Percentiles rank a stretch among this genome's conserved stretches.
These are phyloP conservation scores for Limtongia smithiae DNA, from an alignment of 805 yeast species.

Conservation along the genomic window DNA sequence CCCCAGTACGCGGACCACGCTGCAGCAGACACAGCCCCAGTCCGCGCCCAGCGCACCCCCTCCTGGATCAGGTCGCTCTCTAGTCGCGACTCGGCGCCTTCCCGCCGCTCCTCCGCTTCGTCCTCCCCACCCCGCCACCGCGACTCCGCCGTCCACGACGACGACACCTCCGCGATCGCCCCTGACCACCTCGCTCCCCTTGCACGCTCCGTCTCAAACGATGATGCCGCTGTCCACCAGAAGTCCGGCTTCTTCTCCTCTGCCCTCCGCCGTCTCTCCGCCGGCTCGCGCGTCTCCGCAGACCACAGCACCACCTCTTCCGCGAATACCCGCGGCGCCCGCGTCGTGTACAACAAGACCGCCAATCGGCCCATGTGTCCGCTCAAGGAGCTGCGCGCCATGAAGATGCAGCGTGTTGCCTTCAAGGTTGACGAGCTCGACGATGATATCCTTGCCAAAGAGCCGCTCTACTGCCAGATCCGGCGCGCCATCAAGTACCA, in stretches of 20 bases:
- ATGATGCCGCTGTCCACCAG: slow-evolving; percentile 2
- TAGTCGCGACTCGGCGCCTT: not conserved
- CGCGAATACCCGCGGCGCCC: not conserved
- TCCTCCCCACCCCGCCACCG: slow-evolving; percentile 4
- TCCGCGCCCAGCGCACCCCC: slow-evolving; percentile 4
- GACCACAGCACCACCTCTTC: too few species aligned
- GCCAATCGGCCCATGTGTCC: slow-evolving; percentile 19
- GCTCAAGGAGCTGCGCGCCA: slow-evolving; percentile 12
- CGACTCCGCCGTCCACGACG: not conserved
- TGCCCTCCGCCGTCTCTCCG: slow-evolving; percentile 17
- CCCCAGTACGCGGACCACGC: too few species aligned
- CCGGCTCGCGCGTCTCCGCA: too few species aligned
- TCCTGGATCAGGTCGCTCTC: slow-evolving; percentile 23
- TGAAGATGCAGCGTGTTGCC: slow-evolving; percentile 21
- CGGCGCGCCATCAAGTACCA: slow-evolving; percentile 19
- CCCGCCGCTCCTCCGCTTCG: not conserved
- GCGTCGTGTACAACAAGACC: slow-evolving; percentile 25
- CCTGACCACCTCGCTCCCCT: not conserved
- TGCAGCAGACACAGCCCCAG: not conserved
- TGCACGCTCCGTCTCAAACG: not conserved
- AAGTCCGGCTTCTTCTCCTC: slow-evolving; percentile 3
- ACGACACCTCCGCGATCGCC: too few species aligned
- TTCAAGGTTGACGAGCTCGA: slow-evolving; percentile 27
- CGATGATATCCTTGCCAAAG: slow-evolving; percentile 20
- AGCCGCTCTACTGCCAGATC: slow-evolving; percentile 25